A percentile compares a stretch with the other conserved stretches of the same genome.
Evolutionary conservation across 2,329 filamentous ascomycete species (phyloP).

Genomic region (Macrophomina tecta): DNA sequence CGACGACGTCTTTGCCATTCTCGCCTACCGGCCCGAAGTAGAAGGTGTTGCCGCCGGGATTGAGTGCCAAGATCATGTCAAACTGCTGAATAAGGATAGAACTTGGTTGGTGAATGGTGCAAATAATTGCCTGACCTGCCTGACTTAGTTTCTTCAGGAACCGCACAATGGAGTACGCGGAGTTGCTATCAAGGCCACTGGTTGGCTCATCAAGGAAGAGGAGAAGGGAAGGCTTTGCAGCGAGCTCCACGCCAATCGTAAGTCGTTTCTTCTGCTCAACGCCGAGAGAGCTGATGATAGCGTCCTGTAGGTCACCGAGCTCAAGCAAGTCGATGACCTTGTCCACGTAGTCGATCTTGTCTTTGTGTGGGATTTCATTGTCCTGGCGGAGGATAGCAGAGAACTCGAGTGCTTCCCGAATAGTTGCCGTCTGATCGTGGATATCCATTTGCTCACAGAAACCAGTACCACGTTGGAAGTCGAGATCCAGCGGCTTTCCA

Average conservation of each 20-base stretch:
- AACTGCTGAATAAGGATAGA: conserved; percentile 80
- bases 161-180: conserved; percentile 76
- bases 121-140: conserved; percentile 72
- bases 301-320: conserved; percentile 74
- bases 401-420: conserved; percentile 79
- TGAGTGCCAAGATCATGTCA: conserved; percentile 78
- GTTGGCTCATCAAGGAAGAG: conserved; percentile 87
- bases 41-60: conserved; percentile 69
- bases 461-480: conserved; percentile 70
- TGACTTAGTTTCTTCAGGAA: conserved; percentile 72
- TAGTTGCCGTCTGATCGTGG: conserved; percentile 79
- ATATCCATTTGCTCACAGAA: conserved; percentile 92
- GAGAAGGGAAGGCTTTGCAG: conserved; percentile 79
- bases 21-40: conserved; percentile 71
- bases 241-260: conserved; percentile 79
- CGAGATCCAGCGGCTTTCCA: conserved; percentile 58
- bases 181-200: conserved; percentile 79
- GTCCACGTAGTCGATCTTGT: conserved; percentile 51
- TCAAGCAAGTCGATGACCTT: conserved; percentile 75
- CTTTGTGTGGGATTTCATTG: conserved; percentile 34
- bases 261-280: conserved; percentile 84
- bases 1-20: conserved; percentile 65
- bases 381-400: conserved; percentile 71
- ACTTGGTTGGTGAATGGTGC: conserved; percentile 85
- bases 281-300: conserved; percentile 80